Percentiles rank a stretch among this genome's conserved stretches.
Conservation (phyloP, 2,329 filamentous ascomycete species). For the Diaporthe capsici region DNA sequence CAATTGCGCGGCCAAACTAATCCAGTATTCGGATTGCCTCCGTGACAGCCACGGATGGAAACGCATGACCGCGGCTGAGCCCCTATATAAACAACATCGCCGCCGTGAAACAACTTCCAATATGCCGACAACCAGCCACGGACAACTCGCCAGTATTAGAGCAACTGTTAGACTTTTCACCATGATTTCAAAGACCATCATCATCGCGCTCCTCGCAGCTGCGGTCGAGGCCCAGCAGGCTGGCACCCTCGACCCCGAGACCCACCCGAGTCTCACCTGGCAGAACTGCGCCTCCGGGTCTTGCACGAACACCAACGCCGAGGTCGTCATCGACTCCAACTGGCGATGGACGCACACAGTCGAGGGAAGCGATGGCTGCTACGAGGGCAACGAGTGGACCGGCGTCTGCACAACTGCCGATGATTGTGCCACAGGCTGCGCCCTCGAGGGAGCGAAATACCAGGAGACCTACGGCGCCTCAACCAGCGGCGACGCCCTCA, state of each 20-base stretch:
- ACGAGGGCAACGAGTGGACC: not conserved
- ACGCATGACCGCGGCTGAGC: not conserved
- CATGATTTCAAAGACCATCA: slow-evolving; percentile 18
- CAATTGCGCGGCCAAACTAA: not conserved
- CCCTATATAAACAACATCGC: slow-evolving; percentile 18
- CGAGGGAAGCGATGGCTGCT: slow-evolving; percentile 61
- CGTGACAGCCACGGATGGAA: not conserved
- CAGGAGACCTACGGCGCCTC: slow-evolving; percentile 65
- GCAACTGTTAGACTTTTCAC: not conserved
- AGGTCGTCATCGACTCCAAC: slow-evolving; percentile 69
- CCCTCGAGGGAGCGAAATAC: slow-evolving; percentile 69
- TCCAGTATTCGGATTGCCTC: not conserved
- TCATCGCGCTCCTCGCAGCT: slow-evolving; percentile 19
- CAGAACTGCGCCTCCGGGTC: slow-evolving; percentile 64
- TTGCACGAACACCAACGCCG: slow-evolving; percentile 63
- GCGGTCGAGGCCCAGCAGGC: slow-evolving; percentile 60
- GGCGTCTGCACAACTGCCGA: slow-evolving; percentile 59
- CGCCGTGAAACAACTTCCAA: not conserved
- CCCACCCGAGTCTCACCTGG: slow-evolving; percentile 67
- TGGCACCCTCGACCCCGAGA: slow-evolving; percentile 61
- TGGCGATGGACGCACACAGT: slow-evolving; percentile 70
- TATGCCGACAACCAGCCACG: not conserved
- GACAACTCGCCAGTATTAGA: not conserved
- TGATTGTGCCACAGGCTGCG: slow-evolving; percentile 68
- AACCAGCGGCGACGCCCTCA: slow-evolving; percentile 62